Base-by-base conservation (phyloP, 2,329 filamentous ascomycete species). In the Scedosporium dehoogii region DNA sequence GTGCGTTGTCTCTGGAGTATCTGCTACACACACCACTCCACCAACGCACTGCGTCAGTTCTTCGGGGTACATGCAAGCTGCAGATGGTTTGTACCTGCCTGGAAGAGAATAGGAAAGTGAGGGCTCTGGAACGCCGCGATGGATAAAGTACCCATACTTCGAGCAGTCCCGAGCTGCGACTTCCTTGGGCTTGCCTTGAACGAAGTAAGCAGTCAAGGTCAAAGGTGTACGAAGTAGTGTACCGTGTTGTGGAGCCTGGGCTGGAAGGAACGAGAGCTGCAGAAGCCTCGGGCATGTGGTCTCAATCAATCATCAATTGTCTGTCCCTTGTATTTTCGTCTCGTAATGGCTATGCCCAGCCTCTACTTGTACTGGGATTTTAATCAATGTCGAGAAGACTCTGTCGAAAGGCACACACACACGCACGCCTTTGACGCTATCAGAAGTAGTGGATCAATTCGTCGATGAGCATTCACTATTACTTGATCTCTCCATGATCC, bases 321-420 rank as follows among this genome's bases (percentile, higher is more conserved):
- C 23, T 55, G 51, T 55, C 51, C 51, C 51, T 55, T 55, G 51
- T 55, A 55, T 55, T 55, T 55, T 14, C 51, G 51, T 55, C 51
- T 55, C 51, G 51, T 55, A 55, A 55, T 55, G 16, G 18, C n/a
- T 23, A 23, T 12, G 33, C 33, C 33, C 33, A 38, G 33, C 33
- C 33, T 38, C 33, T 38, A 38, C 33, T 38, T 38, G 33, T 38
- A 38, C 33, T 38, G 33, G 33, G 33, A 38, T 38, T 33, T 33
- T 33, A 33, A 33, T 33, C 29, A 53, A 53, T 53, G 48, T 53
- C 48, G 23, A 53, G 21, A 21, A 53, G 9, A 25, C 48, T 21
- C 48, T 14, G 23, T 53, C 18, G n/a, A 21, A 18, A 53, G 21
- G 48, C 23, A 25, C 48, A 9, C 29, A 33, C 29, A 33, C 29